Percentiles rank a stretch among this genome's conserved stretches.
Evolutionary conservation across 768 basidiomycete species (phyloP).

Genomic region (Mycena sanguinolenta): DNA sequence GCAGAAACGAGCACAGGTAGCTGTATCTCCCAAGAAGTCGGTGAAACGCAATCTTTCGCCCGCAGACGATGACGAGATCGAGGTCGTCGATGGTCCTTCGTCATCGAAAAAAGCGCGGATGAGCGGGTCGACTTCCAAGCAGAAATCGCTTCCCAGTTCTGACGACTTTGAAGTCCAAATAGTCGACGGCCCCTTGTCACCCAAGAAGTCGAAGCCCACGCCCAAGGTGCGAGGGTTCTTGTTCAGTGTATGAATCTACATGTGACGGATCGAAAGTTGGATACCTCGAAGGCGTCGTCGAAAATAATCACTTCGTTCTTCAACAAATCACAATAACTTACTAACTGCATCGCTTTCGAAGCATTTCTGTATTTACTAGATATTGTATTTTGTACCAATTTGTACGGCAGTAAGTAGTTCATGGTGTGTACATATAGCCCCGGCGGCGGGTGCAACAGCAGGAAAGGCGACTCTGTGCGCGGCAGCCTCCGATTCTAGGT

Average conservation of each 20-base stretch:
- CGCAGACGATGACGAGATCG: conserved; percentile 3
- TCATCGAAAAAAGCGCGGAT: background rate
- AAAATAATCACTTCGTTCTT: background rate
- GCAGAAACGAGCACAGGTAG: conserved; percentile 53
- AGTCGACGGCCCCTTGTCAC: background rate
- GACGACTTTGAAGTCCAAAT: background rate
- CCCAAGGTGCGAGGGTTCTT: background rate
- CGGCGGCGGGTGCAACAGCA: too few relatives aligned
- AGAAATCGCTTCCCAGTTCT: too few relatives aligned
- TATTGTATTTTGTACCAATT: too few relatives aligned
- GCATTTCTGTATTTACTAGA: too few relatives aligned
- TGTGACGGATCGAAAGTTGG: too few relatives aligned
- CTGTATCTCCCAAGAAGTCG: conserved; percentile 14
- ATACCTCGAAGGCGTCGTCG: background rate
- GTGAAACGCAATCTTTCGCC: conserved; percentile 26
- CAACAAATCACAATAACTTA: background rate
- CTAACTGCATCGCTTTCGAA: too few relatives aligned
- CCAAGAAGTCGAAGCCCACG: conserved; percentile 10
- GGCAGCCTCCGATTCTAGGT: too few relatives aligned
- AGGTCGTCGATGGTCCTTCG: background rate
- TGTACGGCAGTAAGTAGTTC: too few relatives aligned
- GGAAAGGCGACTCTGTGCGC: too few relatives aligned
- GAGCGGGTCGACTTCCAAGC: background rate
- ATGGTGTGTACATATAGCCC: too few relatives aligned
- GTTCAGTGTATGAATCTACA: too few relatives aligned